Evolutionary conservation across 1,139 yeast genomes (phyloP).

Genomic region (Magnusiomyces suaveolens): DNA sequence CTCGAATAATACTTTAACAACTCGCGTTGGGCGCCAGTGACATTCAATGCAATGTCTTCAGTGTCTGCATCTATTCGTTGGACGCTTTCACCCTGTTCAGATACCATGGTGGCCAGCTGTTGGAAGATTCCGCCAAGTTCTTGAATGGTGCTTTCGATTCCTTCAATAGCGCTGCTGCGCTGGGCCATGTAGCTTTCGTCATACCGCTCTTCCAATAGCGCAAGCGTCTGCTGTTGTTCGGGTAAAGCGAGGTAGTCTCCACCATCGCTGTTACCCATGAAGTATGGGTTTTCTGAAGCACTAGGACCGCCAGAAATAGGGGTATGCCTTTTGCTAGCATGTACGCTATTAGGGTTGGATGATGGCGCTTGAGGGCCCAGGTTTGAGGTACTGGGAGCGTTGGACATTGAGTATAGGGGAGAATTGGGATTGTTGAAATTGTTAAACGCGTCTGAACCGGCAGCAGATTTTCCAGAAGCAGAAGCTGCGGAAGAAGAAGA

Average conservation of each 20-base stretch:
- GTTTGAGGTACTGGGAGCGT: neutral
- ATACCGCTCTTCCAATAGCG: conserved; percentile 50
- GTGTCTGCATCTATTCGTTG: conserved; percentile 94
- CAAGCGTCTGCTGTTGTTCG: conserved; percentile 65
- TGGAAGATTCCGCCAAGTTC: conserved; percentile 93
- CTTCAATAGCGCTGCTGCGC: conserved; percentile 84
- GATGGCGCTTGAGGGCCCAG: neutral
- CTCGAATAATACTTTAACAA: conserved; percentile 80
- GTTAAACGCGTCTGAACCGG: neutral
- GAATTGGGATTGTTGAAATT: conserved; percentile 10
- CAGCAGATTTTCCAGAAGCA: conserved; percentile 9
- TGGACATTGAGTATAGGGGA: conserved; percentile 13
- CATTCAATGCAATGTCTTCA: conserved; percentile 82
- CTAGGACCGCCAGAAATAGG: conserved; percentile 10
- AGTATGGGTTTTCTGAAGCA: conserved; percentile 30
- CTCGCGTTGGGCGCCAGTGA: conserved; percentile 90
- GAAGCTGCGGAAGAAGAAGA: conserved; percentile 40
- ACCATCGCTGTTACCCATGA: conserved; percentile 31
- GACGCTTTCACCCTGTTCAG: conserved; percentile 92
- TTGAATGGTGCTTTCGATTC: conserved; percentile 89
- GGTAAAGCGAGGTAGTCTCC: conserved; percentile 44
- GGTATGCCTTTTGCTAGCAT: conserved; percentile 3
- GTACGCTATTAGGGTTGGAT: conserved; percentile 2
- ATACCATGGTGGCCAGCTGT: conserved; percentile 94
- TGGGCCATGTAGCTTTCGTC: conserved; percentile 66